phyloP scores from a whole-genome alignment of 192 early-diverging fungal species.

The Coemansia sp. region DNA sequence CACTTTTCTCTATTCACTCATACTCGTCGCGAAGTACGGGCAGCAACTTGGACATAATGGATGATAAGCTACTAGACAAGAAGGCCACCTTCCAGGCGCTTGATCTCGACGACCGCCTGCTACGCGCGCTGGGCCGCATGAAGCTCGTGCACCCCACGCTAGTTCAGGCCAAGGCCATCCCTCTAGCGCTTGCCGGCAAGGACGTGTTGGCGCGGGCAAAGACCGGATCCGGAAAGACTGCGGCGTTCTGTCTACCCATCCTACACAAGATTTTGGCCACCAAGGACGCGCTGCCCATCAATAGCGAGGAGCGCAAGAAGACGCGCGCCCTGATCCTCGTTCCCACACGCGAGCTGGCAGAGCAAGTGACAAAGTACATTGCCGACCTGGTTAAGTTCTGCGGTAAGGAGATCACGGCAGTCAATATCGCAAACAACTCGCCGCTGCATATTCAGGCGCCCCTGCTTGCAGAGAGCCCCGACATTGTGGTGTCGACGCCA shows the following conservation, averaged over 20 bases:
- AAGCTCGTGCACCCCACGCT: slow-evolving; percentile 84
- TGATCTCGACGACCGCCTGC: slow-evolving; percentile 86
- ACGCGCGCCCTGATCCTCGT: slow-evolving; percentile 79
- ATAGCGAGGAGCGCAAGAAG: slow-evolving; percentile 22
- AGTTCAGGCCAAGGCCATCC: slow-evolving; percentile 87
- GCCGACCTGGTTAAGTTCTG: slow-evolving; percentile 75
- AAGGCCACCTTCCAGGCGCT: slow-evolving; percentile 58
- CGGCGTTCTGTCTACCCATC: slow-evolving; percentile 89
- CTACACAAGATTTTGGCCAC: slow-evolving; percentile 83
- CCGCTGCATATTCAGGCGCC: slow-evolving; percentile 58
- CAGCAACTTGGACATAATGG: slow-evolving; percentile 19
- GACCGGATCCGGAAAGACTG: slow-evolving; percentile 97
- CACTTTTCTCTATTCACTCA: background rate
- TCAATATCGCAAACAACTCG: slow-evolving; percentile 38
- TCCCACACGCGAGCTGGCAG: slow-evolving; percentile 93
- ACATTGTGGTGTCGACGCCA: slow-evolving; percentile 90
- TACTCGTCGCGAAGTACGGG: background rate
- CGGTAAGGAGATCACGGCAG: slow-evolving; percentile 34
- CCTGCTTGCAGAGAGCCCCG: slow-evolving; percentile 77
- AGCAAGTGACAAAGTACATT: slow-evolving; percentile 81
- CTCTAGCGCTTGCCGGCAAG: slow-evolving; percentile 87
- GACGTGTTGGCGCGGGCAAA: slow-evolving; percentile 91
- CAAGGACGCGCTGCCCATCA: slow-evolving; percentile 59
- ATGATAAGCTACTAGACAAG: slow-evolving; percentile 54
- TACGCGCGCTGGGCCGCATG: slow-evolving; percentile 82